Conservation (phyloP, 2,329 filamentous ascomycete species). For the Diaporthe destruens region DNA sequence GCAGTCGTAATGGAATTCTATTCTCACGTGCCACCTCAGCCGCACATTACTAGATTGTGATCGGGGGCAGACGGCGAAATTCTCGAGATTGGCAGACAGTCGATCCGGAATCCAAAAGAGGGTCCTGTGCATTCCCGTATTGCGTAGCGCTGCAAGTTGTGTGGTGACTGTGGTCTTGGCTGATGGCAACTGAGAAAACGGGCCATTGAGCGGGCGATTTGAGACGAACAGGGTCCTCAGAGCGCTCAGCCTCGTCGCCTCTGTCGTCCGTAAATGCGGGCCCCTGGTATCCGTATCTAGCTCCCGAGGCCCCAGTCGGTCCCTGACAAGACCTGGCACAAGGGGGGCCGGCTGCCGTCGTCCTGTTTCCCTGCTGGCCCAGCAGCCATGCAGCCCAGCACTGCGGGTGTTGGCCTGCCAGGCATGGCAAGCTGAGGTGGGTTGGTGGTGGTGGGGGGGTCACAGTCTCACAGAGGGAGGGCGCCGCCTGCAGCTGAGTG, state of each 20-base stretch:
- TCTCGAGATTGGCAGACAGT: conserved; percentile 35
- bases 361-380: not conserved
- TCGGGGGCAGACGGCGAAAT: conserved; percentile 24
- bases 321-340: conserved; percentile 32
- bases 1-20: not conserved
- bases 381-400: not conserved
- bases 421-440: conserved; percentile 12
- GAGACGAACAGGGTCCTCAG: conserved; percentile 27
- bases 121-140: conserved; percentile 13
- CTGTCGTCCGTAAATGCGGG: conserved; percentile 1
- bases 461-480: conserved; percentile 3
- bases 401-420: not conserved
- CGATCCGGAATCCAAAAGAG: conserved; percentile 26
- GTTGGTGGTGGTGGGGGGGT: not conserved
- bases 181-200: not conserved
- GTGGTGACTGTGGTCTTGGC: not conserved
- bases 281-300: not conserved
- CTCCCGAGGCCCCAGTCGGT: not conserved
- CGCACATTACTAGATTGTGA: conserved; percentile 21
- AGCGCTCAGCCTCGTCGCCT: conserved; percentile 28
- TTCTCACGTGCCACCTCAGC: not conserved
- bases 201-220: conserved; percentile 11
- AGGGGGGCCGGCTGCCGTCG: not conserved
- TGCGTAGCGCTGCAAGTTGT: conserved; percentile 2
- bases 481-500: conserved; percentile 17